Conservation (phyloP, 2,329 filamentous ascomycete genomes). For the Delphinella strobiligena region DNA sequence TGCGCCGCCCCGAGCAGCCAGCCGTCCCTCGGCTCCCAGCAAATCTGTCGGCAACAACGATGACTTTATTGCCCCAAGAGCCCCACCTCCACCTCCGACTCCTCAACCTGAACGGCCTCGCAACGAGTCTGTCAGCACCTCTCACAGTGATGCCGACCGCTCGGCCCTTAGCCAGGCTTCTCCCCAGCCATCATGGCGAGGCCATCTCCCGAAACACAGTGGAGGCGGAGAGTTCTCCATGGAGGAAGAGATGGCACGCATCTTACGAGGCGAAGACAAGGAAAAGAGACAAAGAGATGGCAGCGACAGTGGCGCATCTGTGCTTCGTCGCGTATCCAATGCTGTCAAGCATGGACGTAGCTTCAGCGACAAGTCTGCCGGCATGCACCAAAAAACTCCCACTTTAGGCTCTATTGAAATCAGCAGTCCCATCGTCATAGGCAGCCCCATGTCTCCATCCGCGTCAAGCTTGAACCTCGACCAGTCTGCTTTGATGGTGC, state of each 20-base stretch:
- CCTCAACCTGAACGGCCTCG: constrained; percentile 10
- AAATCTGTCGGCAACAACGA: constrained; percentile 26
- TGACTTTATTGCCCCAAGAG: constrained; percentile 35
- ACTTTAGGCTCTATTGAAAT: constrained; percentile 11
- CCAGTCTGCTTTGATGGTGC: constrained; percentile 44
- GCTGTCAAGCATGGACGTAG: constrained; percentile 87
- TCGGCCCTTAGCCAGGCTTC: constrained; percentile 18
- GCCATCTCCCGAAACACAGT: constrained; percentile 41
- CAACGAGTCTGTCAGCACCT: constrained; percentile 32
- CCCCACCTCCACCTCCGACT: constrained; percentile 29
- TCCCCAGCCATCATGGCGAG: constrained; percentile 17
- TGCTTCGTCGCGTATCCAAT: constrained; percentile 82
- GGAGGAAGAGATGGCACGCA: constrained; percentile 91
- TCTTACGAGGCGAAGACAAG: constrained; percentile 63
- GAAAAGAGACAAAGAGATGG: constrained; percentile 31
- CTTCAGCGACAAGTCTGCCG: constrained; percentile 48
- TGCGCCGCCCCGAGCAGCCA: constrained; percentile 34
- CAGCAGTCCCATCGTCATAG: constrained; percentile 42
- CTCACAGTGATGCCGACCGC: constrained; percentile 25
- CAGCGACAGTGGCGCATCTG: constrained; percentile 42
- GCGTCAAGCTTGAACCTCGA: constrained; percentile 28
- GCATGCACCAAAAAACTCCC: constrained; percentile 7
- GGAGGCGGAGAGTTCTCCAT: constrained; percentile 78
- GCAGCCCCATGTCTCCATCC: constrained; percentile 52
- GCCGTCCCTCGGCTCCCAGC: constrained; percentile 31